Evolutionary conservation across 2,329 filamentous ascomycete species (phyloP), one percentile per base, ranked within the genome.

Genomic region (Phyllosticta citrichinensis): DNA sequence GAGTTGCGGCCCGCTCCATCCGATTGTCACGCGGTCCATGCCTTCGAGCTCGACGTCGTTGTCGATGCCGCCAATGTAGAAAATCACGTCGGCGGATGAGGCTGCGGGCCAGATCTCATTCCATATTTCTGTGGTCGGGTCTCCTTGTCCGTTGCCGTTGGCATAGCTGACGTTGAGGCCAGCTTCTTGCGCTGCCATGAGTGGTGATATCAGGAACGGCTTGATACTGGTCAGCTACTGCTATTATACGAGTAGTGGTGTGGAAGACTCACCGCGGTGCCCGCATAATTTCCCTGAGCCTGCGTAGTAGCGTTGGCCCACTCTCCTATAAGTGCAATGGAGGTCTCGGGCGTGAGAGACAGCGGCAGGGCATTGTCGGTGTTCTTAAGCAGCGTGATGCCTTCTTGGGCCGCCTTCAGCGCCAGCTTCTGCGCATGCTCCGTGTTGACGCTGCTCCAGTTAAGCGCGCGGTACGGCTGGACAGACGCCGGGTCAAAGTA

Each of bases 251-350:
- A 22, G 22, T 22, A 22, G 22, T 22, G 3, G 3, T 22, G 22
- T 22, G 22, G 3, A 22, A 22, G 22, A 22, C 22, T 22, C 3
- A 22, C 22, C 0, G 84, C 76, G 2, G 76, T 70, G 27, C 84
- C 83, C 62, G 68, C 75, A 70, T 87, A 87, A 65, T 83, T 83
- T 0, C 83, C 84, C 57, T 81, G 81, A 73, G 87, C 77, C 62
- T 84, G 77, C 4, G 71, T 74, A 0, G 81, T 82, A 6, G 80
- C 80, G 57, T 83, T 83, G 2, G 80, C 82, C 77, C 82, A 86
- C 55, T 77, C 78, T 0, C 83, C 84, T 27, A 87, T 73, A 52
- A 87, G 71, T 0, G 81, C 83, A 3, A 86, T 73, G 6, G 71
- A 76, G 10, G 70, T 70, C 52, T 70, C 72, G 17, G 74, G 67